Evolutionary conservation across 2,329 filamentous ascomycete genomes (phyloP), one percentile per base, ranked within the genome.

Genomic region (Diatrype stigma): DNA sequence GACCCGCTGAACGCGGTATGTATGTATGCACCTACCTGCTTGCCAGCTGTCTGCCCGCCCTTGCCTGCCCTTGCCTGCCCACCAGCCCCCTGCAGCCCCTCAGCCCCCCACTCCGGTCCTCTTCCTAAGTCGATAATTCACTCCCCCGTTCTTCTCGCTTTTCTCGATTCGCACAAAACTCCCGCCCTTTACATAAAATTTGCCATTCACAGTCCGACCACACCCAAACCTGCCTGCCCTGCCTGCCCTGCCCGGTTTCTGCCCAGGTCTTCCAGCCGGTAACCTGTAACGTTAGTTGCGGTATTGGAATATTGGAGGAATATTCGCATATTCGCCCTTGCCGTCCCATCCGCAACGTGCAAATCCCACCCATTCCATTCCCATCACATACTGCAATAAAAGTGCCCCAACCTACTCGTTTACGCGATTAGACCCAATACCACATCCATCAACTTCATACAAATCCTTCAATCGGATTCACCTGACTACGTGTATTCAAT

Each of bases 381-480:
- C 40, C 11, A 44, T 26, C 40, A 14, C 22, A 44, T 26, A 44
- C 40, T 23, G 19, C 40, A n/a, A 22, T 26, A 23, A 44, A 26
- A 23, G 11, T n/a, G 40, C 21, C 19, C 19, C 22, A 23, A 28
- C 23, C 40, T 44, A 44, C 40, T 44, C 40, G 40, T 44, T 44
- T 44, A 44, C 40, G 40, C 40, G 40, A 44, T 44, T 44, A 44
- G 40, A 44, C 40, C 40, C 22, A 44, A 23, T 23, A 44, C 40
- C 21, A 44, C 6, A 22, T 21, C 22, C 22, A 26, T 44, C 40
- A 16, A 40, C 37, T 40, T 40, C 37, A 40, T 40, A 40, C 19
- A 22, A 26, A 44, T 44, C 40, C 19, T 23, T 44, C 40, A 26
- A 26, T 12, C 40, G n/a, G 19, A 37, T 37, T 34, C 30, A 14